Evolutionary conservation across 371 early-diverging fungal genomes (phyloP), one percentile per base, ranked within the genome.

Genomic region (Zancudomyces culisetae): DNA sequence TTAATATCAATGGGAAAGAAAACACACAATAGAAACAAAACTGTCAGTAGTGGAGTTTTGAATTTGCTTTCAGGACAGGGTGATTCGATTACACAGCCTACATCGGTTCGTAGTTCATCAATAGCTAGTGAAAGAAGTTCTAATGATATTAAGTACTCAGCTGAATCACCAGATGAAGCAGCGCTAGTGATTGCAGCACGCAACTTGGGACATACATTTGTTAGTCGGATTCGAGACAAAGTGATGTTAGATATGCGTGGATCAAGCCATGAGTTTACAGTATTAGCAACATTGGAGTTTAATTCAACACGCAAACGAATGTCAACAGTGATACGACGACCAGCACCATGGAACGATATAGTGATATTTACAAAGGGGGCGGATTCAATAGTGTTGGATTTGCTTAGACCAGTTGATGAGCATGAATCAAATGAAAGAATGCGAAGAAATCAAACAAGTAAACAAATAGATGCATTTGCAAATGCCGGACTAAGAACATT

Each of bases 321-420:
- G 95, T 81, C 85, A n/a, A 80, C 86, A 0, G 79, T 97, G 42
- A 70, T 89, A 28, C 69, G 77, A 39, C 65, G 86, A 20, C 87
- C 91, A 0, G 76, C 61, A 2, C 81, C 80, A 19, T 73, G 80
- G 64, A 79, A 81, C 57, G 84, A 85, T 56, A 76, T 93, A 39
- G 66, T 89, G 2, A 43, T 97, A 40, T 77, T 87, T 52, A 80
- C 82, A 52, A 99, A 99, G 69, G 99, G 99, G 22, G 96, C 98
- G 10, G 98, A 98, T 59, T 85, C 81, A 58, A 79, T 92, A 28
- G 91, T 97, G 27, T 73, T 83, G 30, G 61, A 60, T 52, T 56
- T 59, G 18, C 45, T 62, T 27, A 41, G 42, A 13, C 21, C 53
- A 19, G 61, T 66, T 39, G 67, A 53, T 39, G 50, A 55, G 22